Conservation (phyloP, 495 filamentous ascomycete species). For the Penicillium argentinense region DNA sequence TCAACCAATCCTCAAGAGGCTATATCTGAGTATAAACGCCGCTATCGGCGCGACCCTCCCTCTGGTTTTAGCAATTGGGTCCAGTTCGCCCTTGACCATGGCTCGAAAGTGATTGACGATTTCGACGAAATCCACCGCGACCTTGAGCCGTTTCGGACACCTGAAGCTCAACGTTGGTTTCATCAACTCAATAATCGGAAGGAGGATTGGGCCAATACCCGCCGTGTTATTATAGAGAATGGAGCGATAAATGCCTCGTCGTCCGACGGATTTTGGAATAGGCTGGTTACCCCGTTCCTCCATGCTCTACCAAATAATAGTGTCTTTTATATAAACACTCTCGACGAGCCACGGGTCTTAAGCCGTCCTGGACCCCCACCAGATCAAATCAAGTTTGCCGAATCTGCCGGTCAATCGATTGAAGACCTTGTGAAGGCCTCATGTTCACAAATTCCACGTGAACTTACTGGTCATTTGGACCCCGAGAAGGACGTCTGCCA, state of each 20-base stretch:
- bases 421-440: not conserved
- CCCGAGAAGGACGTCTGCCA: conserved; percentile 3
- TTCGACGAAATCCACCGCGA: conserved; percentile 34
- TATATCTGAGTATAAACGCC: conserved; percentile 49
- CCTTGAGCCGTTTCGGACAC: not conserved
- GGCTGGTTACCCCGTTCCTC: not conserved
- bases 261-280: not conserved
- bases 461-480: not conserved
- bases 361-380: not conserved
- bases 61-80: conserved; percentile 66
- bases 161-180: not conserved
- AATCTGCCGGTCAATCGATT: not conserved
- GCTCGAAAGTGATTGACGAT: conserved; percentile 58
- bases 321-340: not conserved
- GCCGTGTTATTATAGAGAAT: not conserved
- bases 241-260: not conserved
- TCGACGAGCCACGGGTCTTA: not conserved
- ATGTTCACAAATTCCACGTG: not conserved
- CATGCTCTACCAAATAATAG: not conserved
- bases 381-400: not conserved
- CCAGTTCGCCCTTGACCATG: conserved; percentile 53
- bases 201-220: not conserved
- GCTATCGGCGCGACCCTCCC: conserved; percentile 56
- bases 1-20: conserved; percentile 4
- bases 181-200: not conserved